Evolutionary conservation across 345 rosid species (phyloP).

Genomic region (Cardamine occulta): DNA sequence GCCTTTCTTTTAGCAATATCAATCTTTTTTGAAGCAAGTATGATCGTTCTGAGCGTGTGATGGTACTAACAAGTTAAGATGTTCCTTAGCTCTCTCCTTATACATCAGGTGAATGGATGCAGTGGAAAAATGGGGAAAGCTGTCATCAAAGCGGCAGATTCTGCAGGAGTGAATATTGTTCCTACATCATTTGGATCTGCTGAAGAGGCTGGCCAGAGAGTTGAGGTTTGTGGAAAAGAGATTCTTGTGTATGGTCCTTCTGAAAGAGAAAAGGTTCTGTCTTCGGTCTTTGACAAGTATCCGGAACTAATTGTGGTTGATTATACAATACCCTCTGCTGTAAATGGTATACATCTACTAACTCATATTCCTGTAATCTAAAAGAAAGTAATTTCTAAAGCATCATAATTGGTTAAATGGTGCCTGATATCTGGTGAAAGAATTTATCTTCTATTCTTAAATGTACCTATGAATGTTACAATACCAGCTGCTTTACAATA

Average conservation of each 20-base stretch:
- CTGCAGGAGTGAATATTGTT: constrained; percentile 77
- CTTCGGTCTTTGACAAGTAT: constrained; percentile 57
- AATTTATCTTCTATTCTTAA: not conserved
- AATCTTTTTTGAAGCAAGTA: not conserved
- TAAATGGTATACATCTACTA: constrained; percentile 63
- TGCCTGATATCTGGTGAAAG: no score
- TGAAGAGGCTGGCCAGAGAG: constrained; percentile 61
- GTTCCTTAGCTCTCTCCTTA: not conserved
- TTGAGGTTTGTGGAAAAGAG: constrained; percentile 72
- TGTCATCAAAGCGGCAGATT: constrained; percentile 78
- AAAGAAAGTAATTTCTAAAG: no score
- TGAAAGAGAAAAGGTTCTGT: constrained; percentile 74
- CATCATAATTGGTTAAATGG: no score
- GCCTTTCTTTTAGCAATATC: not conserved
- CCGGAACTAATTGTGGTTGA: constrained; percentile 85
- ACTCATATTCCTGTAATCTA: not conserved
- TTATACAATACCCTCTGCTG: constrained; percentile 81
- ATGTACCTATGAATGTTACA: not conserved
- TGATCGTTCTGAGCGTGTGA: not conserved
- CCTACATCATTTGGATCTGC: constrained; percentile 74
- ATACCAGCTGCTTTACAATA: constrained; percentile 2
- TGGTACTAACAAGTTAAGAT: not conserved
- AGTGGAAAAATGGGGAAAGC: constrained; percentile 89
- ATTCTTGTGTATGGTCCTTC: constrained; percentile 74
- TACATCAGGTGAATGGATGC: constrained; percentile 92